Base-by-base conservation (phyloP, 306 rosid genomes). In the Begonia loranthoides region DNA sequence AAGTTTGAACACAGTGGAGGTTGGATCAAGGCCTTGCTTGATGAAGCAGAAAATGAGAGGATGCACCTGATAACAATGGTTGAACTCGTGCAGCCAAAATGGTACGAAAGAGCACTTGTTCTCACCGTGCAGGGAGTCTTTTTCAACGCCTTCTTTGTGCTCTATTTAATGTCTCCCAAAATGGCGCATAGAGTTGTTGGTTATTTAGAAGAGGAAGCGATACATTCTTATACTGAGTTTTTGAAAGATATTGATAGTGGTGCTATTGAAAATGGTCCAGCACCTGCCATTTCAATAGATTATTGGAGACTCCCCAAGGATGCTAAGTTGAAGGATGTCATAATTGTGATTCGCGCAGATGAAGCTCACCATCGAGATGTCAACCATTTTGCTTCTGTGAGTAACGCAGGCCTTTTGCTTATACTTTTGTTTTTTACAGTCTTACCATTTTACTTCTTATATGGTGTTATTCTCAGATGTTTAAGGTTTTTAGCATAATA, bases 31-130 rank as follows among this genome's bases (percentile, higher is more conserved):
- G 87, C 95, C 3, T 24, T 85, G 58, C 87, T 81, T 9, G 95
- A 85, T 54, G 95, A 85, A 61, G 95, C 95, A 17, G 92, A 85
- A 72, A 85, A 85, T 44, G 95, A 81, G 69, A 78, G 95, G 62
- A 85, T 85, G 95, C 95, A 85, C 76, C 57, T 85, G 13, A 85
- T 85, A 92, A 81, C 95, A 0, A 75, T 85, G 73, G 66, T 54
- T 54, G 92, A 85, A 66, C 84, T 85, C 0, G 94, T 78, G 71
- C 70, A 78, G 45, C 94, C 94, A 0, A 70, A 9, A 3, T 84
- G 94, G 94, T 77, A 84, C 21, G 94, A 84, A 65, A 66, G 84
- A 66, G 61, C 80, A 1, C 65, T 84, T 41, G 79, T 84, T 53
- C 68, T 84, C 9, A 50, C 84, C 0, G 94, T 82, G 9, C 94